A percentile compares a stretch with the other conserved stretches of the same genome.
Conservation (phyloP, 805 yeast species). For the Ogataea trehaloabstinens region DNA sequence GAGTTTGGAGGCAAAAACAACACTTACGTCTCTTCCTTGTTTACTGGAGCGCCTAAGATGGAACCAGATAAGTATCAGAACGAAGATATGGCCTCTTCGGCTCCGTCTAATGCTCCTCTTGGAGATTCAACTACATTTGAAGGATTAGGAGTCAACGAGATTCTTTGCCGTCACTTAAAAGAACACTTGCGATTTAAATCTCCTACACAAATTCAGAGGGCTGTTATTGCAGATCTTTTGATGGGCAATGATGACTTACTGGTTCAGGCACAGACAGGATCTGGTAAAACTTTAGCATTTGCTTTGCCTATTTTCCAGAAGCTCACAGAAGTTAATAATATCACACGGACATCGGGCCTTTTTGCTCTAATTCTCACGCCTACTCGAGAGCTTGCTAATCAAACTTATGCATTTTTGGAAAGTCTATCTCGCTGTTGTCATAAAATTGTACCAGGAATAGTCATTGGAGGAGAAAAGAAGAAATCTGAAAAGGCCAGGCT, state of each 20-base stretch:
- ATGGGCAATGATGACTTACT: conserved; percentile 61
- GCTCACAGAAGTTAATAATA: conserved; percentile 53
- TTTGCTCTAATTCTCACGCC: conserved; percentile 90
- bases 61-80: conserved; percentile 34
- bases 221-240: conserved; percentile 66
- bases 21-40: conserved; percentile 82
- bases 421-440: conserved; percentile 73
- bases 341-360: conserved; percentile 70
- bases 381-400: conserved; percentile 91
- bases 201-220: conserved; percentile 87
- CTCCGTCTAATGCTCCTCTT: conserved; percentile 87
- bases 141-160: conserved; percentile 64
- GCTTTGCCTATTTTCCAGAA: conserved; percentile 77
- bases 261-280: conserved; percentile 96
- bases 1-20: conserved; percentile 53
- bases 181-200: conserved; percentile 52
- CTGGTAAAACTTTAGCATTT: conserved; percentile 93
- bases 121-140: conserved; percentile 65
- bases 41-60: conserved; percentile 65
- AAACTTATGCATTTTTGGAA: conserved; percentile 80
- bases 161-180: conserved; percentile 51
- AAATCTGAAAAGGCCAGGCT: conserved; percentile 94
- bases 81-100: conserved; percentile 28
- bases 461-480: conserved; percentile 97
- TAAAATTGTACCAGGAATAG: conserved; percentile 90